phyloP scores from a whole-genome alignment of 768 basidiomycete species.

The Auricularia heimuer region DNA sequence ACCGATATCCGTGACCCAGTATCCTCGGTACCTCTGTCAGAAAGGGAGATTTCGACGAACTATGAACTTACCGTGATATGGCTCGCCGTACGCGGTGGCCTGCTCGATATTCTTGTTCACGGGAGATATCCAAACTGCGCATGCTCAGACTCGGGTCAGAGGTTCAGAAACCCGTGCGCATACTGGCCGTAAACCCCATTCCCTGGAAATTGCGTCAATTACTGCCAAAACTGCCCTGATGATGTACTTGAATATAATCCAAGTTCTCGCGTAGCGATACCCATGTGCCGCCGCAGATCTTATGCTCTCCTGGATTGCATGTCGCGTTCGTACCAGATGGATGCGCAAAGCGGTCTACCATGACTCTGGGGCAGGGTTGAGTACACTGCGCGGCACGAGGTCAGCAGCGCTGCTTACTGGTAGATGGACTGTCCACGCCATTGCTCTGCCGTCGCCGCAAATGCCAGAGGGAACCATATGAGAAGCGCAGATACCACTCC shows the following conservation, averaged over 20 bases:
- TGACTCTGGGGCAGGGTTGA: conserved; percentile 32
- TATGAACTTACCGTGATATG: conserved; percentile 49
- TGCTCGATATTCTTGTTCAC: conserved; percentile 71
- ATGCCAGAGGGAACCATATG: conserved; percentile 22
- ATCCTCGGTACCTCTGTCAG: conserved; percentile 24
- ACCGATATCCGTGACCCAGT: conserved; percentile 67
- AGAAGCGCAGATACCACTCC: conserved; percentile 15
- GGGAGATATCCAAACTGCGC: conserved; percentile 72
- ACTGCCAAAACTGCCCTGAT: not conserved
- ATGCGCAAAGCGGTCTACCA: conserved; percentile 71
- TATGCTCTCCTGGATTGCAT: conserved; percentile 51
- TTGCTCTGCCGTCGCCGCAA: conserved; percentile 57
- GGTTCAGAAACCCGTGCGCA: not conserved
- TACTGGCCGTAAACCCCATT: conserved; percentile 11
- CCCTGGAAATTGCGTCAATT: not conserved
- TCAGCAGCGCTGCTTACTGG: conserved; percentile 36
- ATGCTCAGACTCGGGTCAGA: not conserved
- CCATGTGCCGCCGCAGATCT: conserved; percentile 88
- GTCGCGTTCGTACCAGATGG: conserved; percentile 41
- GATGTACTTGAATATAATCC: conserved; percentile 62
- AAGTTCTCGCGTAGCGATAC: conserved; percentile 55
- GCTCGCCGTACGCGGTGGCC: conserved; percentile 64
- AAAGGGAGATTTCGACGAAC: not conserved
- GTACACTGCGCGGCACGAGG: not conserved
- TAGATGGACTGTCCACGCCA: conserved; percentile 76